These are phyloP conservation scores for Backusella luteola DNA, from an alignment of 192 early-diverging fungal species.

Conservation along the genomic window DNA sequence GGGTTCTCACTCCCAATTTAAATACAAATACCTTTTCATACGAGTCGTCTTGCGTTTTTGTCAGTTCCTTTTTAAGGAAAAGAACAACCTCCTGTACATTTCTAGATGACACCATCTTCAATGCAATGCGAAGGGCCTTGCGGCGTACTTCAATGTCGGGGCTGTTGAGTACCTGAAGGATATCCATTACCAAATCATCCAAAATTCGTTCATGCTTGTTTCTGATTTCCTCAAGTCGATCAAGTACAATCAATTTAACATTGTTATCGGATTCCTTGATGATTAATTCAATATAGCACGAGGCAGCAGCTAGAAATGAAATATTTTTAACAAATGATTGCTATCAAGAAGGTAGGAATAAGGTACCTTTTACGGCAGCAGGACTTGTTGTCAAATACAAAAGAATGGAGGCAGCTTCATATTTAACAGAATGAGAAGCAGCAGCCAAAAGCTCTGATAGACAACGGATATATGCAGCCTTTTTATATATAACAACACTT, in stretches of 20 bases:
- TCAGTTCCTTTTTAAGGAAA: slow-evolving; percentile 94
- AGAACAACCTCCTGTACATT: slow-evolving; percentile 92
- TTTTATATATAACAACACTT: background rate
- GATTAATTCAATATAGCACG: slow-evolving; percentile 88
- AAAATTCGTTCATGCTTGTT: slow-evolving; percentile 85
- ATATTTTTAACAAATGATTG: background rate
- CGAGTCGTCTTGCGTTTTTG: slow-evolving; percentile 87
- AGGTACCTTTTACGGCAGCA: slow-evolving; percentile 84
- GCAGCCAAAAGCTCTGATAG: slow-evolving; percentile 84
- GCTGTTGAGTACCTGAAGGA: slow-evolving; percentile 80
- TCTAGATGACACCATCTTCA: slow-evolving; percentile 86
- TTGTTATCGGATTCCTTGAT: slow-evolving; percentile 97
- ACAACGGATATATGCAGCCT: slow-evolving; percentile 91
- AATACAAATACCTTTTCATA: slow-evolving; percentile 73
- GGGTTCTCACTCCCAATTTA: background rate
- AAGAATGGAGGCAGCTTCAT: slow-evolving; percentile 94
- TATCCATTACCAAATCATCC: slow-evolving; percentile 93
- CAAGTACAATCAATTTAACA: slow-evolving; percentile 94
- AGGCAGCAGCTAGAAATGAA: slow-evolving; percentile 67
- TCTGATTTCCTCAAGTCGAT: slow-evolving; percentile 85
- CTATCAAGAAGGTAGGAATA: background rate
- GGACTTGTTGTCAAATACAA: slow-evolving; percentile 85
- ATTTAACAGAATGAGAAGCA: slow-evolving; percentile 87
- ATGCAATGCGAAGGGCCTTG: slow-evolving; percentile 81
- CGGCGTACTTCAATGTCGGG: slow-evolving; percentile 95